Evolutionary conservation across 805 yeast species (phyloP).

Genomic region (Pichia thaimueangensis): DNA sequence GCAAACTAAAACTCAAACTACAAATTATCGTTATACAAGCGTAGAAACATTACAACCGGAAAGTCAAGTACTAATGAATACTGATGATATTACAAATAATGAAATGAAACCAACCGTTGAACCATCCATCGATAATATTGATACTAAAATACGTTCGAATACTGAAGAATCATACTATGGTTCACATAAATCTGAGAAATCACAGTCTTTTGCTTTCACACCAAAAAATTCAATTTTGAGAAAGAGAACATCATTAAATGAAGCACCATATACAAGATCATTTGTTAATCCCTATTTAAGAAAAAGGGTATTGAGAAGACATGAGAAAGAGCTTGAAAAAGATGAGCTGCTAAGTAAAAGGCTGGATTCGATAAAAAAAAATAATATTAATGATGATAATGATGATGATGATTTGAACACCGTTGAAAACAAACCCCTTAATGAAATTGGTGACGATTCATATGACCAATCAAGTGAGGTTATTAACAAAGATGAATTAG

Average conservation of each 20-base stretch:
- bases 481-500: neutral
- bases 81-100: no score
- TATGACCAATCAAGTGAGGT: neutral
- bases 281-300: slow-evolving; percentile 6
- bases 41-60: no score
- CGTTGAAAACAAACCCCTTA: neutral
- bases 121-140: no score
- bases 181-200: neutral
- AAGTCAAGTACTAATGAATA: no score
- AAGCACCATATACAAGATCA: neutral
- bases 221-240: neutral
- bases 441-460: neutral
- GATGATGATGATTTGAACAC: no score
- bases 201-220: no score
- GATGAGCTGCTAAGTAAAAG: slow-evolving; percentile 2
- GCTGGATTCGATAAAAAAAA: neutral
- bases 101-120: no score
- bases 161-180: slow-evolving; percentile 4
- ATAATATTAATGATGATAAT: neutral
- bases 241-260: slow-evolving; percentile 5
- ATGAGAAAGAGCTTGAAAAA: slow-evolving; percentile 3
- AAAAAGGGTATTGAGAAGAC: slow-evolving; percentile 6
- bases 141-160: neutral
- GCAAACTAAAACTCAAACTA: no score
- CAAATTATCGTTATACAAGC: no score